Evolutionary conservation across 352 stramenopile species (phyloP).

Genomic region (Phytophthora macrochlamydospora): DNA sequence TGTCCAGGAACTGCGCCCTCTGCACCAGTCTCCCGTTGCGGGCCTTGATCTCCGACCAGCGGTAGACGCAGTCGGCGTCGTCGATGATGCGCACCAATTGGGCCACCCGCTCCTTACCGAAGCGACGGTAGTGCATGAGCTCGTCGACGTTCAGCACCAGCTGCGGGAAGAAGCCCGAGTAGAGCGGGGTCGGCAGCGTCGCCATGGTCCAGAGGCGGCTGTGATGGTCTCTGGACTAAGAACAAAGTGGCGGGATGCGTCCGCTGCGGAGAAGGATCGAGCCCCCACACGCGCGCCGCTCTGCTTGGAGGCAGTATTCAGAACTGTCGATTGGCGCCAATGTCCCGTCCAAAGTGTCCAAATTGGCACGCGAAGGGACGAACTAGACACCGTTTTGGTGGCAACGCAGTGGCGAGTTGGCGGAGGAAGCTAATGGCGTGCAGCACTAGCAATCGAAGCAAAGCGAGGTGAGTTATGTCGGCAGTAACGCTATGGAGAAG

Average conservation of each 20-base stretch:
- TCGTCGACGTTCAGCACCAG: conserved; percentile 76
- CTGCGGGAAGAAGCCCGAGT: conserved; percentile 80
- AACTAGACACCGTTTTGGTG: no score
- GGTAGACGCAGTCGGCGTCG: conserved; percentile 76
- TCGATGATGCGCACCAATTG: conserved; percentile 75
- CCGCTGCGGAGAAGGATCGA: conserved; percentile 5
- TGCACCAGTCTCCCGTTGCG: conserved; percentile 37
- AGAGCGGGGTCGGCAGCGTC: conserved; percentile 47
- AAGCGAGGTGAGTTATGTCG: no score
- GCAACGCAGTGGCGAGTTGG: no score
- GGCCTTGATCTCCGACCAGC: conserved; percentile 53
- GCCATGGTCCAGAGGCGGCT: conserved; percentile 11
- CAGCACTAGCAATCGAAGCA: no score
- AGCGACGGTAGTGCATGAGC: conserved; percentile 72
- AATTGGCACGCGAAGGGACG: no score
- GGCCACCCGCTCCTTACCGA: conserved; percentile 68
- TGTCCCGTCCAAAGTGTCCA: no score
- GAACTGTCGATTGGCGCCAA: no score
- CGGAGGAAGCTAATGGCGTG: no score
- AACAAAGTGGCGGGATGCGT: conserved; percentile 3
- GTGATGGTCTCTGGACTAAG: background rate
- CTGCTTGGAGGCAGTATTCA: background rate
- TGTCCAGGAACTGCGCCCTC: conserved; percentile 66
- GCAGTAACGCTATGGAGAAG: no score
- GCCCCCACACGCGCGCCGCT: no score